Evolutionary conservation across 768 basidiomycete genomes (phyloP), one percentile per base, ranked within the genome.

Genomic region (Hebeloma cylindrosporum): DNA sequence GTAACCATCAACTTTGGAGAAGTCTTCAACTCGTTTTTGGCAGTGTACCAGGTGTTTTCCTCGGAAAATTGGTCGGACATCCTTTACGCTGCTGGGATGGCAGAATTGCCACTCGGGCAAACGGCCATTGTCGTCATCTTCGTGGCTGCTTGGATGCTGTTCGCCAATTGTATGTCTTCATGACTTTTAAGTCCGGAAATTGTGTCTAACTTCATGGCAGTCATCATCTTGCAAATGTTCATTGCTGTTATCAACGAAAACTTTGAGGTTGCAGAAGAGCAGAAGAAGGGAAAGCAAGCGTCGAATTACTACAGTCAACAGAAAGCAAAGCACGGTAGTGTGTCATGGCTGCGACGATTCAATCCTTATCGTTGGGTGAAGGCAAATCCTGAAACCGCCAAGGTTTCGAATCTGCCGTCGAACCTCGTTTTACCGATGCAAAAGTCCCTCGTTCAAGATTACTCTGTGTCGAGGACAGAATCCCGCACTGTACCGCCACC

Each of bases 171-270:
- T 93, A 51, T 56, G 92, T 72, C 22, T 30, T 26, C 10, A n/a
- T n/a, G n/a, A n/a, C 31, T 35, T 44, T 20, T 47, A 20, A 28
- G 44, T 27, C 6, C 30, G 47, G 5, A 40, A 13, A 11, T 32
- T 16, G 20, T 27, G 42, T 10, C 39, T 14, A 10, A 8, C 7
- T 45, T 23, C 8, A 28, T 28, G 40, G 5, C 41, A 94, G 93
- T 92, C 72, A 90, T 95, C 56, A 75, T 95, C 7, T 63, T 95
- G 37, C 93, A 95, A 60, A 87, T 97, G 84, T 96, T 97, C 70
- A 90, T 98, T 57, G 95, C 95, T 25, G 93, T 95, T 33, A 93
- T 96, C 73, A 90, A 93, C 58, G 93, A 94, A 72, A 95, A 94
- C 64, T 97, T 98, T 56, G 75, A 84, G 17, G 82, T 96, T 4